Base-by-base conservation (phyloP, 2,329 filamentous ascomycete species). In the Aspergillus melleus region DNA sequence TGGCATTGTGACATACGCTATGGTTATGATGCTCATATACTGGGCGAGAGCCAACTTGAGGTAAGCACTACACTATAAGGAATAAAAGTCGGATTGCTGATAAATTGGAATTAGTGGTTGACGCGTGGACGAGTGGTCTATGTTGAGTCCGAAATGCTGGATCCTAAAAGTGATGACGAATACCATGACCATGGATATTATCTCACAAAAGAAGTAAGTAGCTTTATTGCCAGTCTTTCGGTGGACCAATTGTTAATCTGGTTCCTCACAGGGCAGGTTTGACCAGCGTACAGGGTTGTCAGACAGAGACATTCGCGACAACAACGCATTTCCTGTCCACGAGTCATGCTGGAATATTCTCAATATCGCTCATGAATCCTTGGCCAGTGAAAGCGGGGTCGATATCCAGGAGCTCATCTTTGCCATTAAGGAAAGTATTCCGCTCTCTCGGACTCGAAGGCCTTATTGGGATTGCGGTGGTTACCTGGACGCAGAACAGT, bases 341-440 rank as follows among this genome's bases (percentile, higher is more conserved):
- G 58, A 57, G n/a, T 8, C 46, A 19, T 60, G 58, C 5, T 54
- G 47, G 29, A 16, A 51, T 6, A 57, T 54, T 4, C 54, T 60
- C 12, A 24, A 46, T 6, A 22, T 32, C 19, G 58, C 51, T 2
- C 49, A 39, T 9, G 5, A 49, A n/a, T 30, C 16, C 42, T 2
- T 46, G 16, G 12, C 42, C 16, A 10, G 9, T 20, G 8, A n/a
- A n/a, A 12, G n/a, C 3, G 16, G 3, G 5, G 3, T 46, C 42
- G 16, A 46, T 8, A 16, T 46, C 8, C 42, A 16, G 16, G 42
- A 46, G 42, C 19, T 46, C 16, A 16, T 46, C 2, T 46, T 4
- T 46, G 16, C 5, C 42, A 10, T 46, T 12, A 20, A 16, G 16
- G 12, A n/a, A 2, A 36, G 16, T 11, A 46, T n/a, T 20, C n/a